These are phyloP conservation scores for Solanum pennellii DNA, from an alignment of 257 asterid species.

Conservation along the genomic window DNA sequence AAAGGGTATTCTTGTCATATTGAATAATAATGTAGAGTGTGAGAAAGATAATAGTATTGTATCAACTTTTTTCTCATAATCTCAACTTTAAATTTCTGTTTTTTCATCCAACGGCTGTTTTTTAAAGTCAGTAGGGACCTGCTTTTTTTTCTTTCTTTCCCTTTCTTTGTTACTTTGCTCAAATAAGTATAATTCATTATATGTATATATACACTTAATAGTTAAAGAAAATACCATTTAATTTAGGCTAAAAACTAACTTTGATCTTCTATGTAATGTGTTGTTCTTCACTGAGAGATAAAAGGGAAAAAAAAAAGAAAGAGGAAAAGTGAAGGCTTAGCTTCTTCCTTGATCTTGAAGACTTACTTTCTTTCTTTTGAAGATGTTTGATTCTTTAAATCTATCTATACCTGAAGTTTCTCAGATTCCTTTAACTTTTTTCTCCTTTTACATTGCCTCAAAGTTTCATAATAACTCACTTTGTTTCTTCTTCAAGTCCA, in stretches of 20 bases:
- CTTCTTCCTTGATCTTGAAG: slow-evolving; percentile 72
- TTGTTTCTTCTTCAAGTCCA: slow-evolving; percentile 30
- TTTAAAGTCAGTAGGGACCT: slow-evolving; percentile 13
- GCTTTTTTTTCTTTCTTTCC: neutral
- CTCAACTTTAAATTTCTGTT: slow-evolving; percentile 57
- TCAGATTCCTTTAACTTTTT: slow-evolving; percentile 52
- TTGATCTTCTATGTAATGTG: slow-evolving; percentile 13
- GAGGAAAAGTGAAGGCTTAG: slow-evolving; percentile 45
- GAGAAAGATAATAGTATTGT: slow-evolving; percentile 24
- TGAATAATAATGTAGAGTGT: slow-evolving; percentile 22
- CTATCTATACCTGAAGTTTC: slow-evolving; percentile 23
- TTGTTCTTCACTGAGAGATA: slow-evolving; percentile 27
- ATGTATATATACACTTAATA: neutral
- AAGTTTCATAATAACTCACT: slow-evolving; percentile 28
- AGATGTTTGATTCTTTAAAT: slow-evolving; percentile 59
- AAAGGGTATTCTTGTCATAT: slow-evolving; percentile 45
- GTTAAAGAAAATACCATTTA: neutral
- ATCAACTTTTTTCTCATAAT: slow-evolving; percentile 39
- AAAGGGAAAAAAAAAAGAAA: slow-evolving; percentile 12
- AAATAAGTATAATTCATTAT: neutral
- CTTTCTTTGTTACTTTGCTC: neutral
- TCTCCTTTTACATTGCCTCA: slow-evolving; percentile 16
- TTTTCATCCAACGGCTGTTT: slow-evolving; percentile 55
- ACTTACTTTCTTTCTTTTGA: slow-evolving; percentile 22
- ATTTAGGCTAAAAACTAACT: slow-evolving; percentile 1